Conservation (phyloP, 2,329 filamentous ascomycete species). For the Cercospora sp. region DNA sequence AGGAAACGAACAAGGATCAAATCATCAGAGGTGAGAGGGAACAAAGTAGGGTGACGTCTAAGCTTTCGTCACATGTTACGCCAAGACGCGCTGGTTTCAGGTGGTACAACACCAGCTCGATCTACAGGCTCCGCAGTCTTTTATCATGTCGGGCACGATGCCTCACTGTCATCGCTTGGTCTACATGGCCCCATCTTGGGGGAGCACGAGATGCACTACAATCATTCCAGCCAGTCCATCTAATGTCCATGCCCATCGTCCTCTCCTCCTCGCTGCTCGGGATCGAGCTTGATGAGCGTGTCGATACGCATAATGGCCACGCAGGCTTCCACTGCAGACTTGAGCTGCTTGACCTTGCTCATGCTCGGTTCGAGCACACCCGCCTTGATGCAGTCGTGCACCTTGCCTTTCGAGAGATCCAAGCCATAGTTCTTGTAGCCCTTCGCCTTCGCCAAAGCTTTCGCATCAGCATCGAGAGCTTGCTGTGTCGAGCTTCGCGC, state of each 20-base stretch:
- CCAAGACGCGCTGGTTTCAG: neutral
- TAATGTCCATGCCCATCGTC: constrained; percentile 57
- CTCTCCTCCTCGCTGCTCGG: constrained; percentile 73
- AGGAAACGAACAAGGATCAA: neutral
- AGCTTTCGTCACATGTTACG: constrained; percentile 7
- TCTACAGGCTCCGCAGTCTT: neutral
- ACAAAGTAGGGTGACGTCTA: constrained; percentile 1
- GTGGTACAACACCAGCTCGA: neutral
- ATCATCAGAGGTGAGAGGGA: neutral
- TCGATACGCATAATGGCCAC: constrained; percentile 99
- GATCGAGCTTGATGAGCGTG: constrained; percentile 96
- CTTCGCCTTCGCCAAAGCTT: constrained; percentile 88
- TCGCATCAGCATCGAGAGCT: constrained; percentile 65
- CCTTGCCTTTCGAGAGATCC: constrained; percentile 83
- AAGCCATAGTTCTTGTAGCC: constrained; percentile 98
- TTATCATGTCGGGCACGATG: neutral
- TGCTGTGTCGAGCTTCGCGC: constrained; percentile 26
- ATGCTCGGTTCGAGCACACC: constrained; percentile 96
- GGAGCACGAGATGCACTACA: neutral
- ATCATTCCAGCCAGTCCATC: neutral
- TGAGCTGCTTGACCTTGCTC: constrained; percentile 97
- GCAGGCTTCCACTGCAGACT: constrained; percentile 97
- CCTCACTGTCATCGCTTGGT: constrained; percentile 2
- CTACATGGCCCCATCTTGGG: constrained; percentile 7
- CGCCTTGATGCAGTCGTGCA: constrained; percentile 89